A percentile compares a stretch with the other conserved stretches of the same genome.
These are phyloP conservation scores for Syzygium oleosum DNA, from an alignment of 345 rosid species.

Conservation along the genomic window DNA sequence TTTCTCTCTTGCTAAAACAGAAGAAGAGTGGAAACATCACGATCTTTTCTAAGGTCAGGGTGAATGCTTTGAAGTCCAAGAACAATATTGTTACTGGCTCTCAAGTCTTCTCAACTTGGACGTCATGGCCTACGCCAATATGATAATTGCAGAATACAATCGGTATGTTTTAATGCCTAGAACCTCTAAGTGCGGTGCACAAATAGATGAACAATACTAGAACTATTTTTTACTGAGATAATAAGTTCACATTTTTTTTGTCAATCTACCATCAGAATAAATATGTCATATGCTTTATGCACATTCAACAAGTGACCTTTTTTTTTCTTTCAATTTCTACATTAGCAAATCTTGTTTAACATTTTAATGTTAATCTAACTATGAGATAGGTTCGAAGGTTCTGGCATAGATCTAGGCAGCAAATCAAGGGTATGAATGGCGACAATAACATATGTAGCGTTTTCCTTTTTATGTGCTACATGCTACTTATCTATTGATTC, in stretches of 20 bases:
- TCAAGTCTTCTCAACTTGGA: slow-evolving; percentile 59
- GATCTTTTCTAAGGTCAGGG: slow-evolving; percentile 37
- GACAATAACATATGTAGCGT: background rate
- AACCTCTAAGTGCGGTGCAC: background rate
- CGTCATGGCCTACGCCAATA: slow-evolving; percentile 50
- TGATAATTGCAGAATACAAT: slow-evolving; percentile 70
- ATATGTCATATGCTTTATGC: background rate
- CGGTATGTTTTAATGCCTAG: slow-evolving; percentile 33
- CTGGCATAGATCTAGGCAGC: slow-evolving; percentile 5
- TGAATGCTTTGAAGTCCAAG: slow-evolving; percentile 49
- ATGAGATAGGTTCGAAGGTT: slow-evolving; percentile 69
- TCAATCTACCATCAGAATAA: accelerated
- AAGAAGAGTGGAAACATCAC: slow-evolving; percentile 37
- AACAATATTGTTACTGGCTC: slow-evolving; percentile 40
- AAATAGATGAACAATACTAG: background rate
- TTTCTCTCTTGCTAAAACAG: slow-evolving; percentile 37
- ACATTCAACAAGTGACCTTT: background rate
- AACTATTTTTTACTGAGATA: background rate
- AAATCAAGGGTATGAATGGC: slow-evolving; percentile 65
- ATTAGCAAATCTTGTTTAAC: background rate
- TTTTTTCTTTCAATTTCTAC: background rate
- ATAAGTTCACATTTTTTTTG: background rate
- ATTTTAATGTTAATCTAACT: background rate
- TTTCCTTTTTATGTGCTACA: background rate
- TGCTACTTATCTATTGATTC: background rate